Base-by-base conservation (phyloP, 495 filamentous ascomycete species). In the Podospora appendiculata region DNA sequence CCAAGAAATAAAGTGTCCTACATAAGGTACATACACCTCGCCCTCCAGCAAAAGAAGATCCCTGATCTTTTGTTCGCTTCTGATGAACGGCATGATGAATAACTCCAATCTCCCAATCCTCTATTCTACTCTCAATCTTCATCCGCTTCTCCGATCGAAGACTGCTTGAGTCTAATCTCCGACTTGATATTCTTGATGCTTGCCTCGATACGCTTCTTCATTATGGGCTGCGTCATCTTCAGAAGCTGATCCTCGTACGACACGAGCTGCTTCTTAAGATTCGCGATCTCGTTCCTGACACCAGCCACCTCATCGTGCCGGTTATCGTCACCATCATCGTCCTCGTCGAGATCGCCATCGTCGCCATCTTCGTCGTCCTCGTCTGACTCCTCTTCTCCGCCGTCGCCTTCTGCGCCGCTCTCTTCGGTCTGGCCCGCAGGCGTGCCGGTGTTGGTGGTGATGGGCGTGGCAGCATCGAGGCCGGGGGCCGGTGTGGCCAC, bases 141-240 rank as follows among this genome's bases (percentile, higher is more conserved):
- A 17, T 79, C 75, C 11, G 60, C 68, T 46, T 76, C 61, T 10
- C 72, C 73, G 40, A 81, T 68, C 6, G 75, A 68, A 7, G 72
- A 70, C 65, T 70, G 74, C 69, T 86, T 87, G 38, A 86, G 63
- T 42, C 71, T 66, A 34, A 84, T 71, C 61, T 86, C 81, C 36
- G 65, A 64, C 64, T 74, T 68, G 50, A 82, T 56, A 25, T 72
- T 78, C 59, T 72, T 69, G 46, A 83, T 75, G 53, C 70, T 81
- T n/a, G 62, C 65, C 55, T 72, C 67, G 6, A 83, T 55, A 12
- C 81, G 70, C 58, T 71, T 73, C 60, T 69, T 74, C 58, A 86
- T 62, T 49, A 84, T 69, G 9, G 66, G 64, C 52, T 75, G 77
- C 1, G 48, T 59, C 40, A 71, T 62, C 8, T 53, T 56, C 16